Conservation (phyloP, 257 asterid genomes). For the Nicotiana tabacum region DNA sequence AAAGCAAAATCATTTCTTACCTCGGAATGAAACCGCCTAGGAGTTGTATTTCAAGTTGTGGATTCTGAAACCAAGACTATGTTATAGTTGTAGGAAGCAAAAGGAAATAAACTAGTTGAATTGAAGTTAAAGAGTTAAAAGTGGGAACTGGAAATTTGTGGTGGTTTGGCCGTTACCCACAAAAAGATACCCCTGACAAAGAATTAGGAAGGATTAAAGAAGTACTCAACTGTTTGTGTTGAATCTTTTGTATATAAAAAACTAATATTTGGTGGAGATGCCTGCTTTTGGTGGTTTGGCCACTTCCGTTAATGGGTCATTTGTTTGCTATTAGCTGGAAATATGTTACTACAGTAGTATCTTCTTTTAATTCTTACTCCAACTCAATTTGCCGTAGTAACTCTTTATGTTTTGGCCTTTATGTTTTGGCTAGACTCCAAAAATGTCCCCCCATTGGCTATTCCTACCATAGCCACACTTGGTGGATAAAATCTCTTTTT, state of each 20-base stretch:
- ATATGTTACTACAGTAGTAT: neutral
- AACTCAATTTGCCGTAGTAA: neutral
- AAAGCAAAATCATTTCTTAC: neutral
- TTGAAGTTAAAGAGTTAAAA: neutral
- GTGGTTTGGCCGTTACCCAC: slow-evolving; percentile 6
- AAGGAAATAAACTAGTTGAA: neutral
- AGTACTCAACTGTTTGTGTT: neutral
- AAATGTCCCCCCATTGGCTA: neutral
- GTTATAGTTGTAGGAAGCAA: neutral
- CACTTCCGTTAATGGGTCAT: neutral
- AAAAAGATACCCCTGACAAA: neutral
- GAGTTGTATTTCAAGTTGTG: neutral
- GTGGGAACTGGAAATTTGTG: neutral
- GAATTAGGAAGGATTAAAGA: neutral
- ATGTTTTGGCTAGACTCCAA: neutral
- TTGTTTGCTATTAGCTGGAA: slow-evolving; percentile 9
- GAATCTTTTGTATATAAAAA: neutral
- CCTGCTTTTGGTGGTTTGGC: slow-evolving; percentile 17
- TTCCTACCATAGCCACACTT: neutral
- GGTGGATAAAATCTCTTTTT: neutral
- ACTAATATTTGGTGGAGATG: neutral
- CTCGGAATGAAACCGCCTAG: neutral
- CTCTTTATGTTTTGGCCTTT: too few species aligned
- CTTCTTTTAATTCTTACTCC: too few species aligned
- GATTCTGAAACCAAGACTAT: neutral